Evolutionary conservation across 2,329 filamentous ascomycete genomes (phyloP), one percentile per base, ranked within the genome.

Genomic region (Nannizziopsis arthrosporioides): DNA sequence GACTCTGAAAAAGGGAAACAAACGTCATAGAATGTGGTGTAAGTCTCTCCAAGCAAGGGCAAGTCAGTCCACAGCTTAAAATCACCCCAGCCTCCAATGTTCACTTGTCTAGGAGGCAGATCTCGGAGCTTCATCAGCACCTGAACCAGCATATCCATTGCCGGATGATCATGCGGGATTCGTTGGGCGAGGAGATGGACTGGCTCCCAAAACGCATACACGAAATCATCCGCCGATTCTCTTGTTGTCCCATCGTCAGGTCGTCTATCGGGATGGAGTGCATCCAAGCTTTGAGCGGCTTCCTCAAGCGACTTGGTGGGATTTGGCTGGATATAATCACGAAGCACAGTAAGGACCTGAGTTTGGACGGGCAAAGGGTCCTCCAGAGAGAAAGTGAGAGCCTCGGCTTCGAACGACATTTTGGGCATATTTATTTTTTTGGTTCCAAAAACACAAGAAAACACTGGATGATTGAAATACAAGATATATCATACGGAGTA

Each of bases 1-100:
- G 15, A 40, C 11, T 38, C 36, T 38, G 31, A 36, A 32, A 30
- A 40, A 12, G 32, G 9, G 10, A 27, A 7, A 43, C 39, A 11
- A 42, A 44, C 47, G 15, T 39, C 6, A 17, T 27, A 49, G 34
- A 22, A 18, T 18, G 14, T 8, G 2, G 12, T 39, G 17, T 31
- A 49, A 1, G 47, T 49, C 19, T 44, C 34, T 22, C 34, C 47
- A 34, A 49, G 40, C 35, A 49, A 31, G n/a, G 41, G 47, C 12
- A 49, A 19, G 15, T 49, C 47, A n/a, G 18, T 34, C 47, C 47
- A 49, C n/a, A 49, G 15, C 1, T 19, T 8, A 32, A 12, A 44
- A 27, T 44, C 18, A 8, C 41, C 47, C 41, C 41, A 49, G 18
- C 47, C 47, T 40, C 34, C 34, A 30, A 49, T 15, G 18, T 40